Base-by-base conservation (phyloP, 192 early-diverging fungal genomes). In the Thoreauomyces humboldtii region DNA sequence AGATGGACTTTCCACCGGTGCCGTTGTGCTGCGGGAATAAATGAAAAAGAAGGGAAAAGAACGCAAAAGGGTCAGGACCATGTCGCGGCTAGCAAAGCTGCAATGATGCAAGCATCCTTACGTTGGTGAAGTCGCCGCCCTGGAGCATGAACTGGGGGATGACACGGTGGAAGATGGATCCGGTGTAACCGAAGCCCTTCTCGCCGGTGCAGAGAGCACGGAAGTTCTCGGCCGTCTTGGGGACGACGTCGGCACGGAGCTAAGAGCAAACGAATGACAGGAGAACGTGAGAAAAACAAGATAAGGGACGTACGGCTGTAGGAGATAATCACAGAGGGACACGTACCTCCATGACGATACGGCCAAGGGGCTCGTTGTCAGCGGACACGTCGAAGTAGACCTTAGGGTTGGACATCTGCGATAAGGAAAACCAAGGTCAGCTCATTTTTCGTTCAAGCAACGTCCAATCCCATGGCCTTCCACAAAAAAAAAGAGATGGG, bases 181-280 rank as follows among this genome's bases (percentile, higher is more conserved):
- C 75, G 62, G 82, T 80, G 78, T 87, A 93, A 37, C 90, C 88
- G 55, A 83, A 88, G 61, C 93, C 93, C 72, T 61, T 61, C 78
- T 97, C 94, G 56, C 94, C 92, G 69, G 93, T 95, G 84, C 92
- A 95, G 46, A 96, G 85, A 65, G 89, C 90, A 56, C 92, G 89
- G 85, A 97, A 95, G 89, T 98, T 98, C 78, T 98, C 94, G 63
- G 92, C 74, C 33, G 77, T 79, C 67, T 76, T 77, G 34, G 79
- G 81, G 51, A 77, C 74, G 46, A 67, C 53, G 65, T 67, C 66
- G 31, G 65, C 54, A 34, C 77, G 73, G 53, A 76, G 70, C 68
- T 74, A 54, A 5, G n/a, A n/a, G n/a, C n/a, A n/a, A n/a, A n/a
- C n/a, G n/a, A n/a, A n/a, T n/a, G n/a, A n/a, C n/a, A n/a, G n/a